Evolutionary conservation across 305 asterid genomes (phyloP).

Genomic region (Solanum hybrid): DNA sequence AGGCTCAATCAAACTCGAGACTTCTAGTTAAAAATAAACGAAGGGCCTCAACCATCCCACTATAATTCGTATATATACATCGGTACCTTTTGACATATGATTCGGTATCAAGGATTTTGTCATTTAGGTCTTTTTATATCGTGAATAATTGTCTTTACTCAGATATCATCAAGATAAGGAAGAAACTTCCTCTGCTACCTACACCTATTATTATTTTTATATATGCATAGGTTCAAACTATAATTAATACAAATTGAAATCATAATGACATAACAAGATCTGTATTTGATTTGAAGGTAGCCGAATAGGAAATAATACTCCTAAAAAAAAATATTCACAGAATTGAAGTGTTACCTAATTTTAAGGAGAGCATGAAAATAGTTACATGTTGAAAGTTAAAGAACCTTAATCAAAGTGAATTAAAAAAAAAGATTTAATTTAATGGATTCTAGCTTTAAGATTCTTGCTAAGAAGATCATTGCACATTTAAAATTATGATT

Average conservation of each 20-base stretch:
- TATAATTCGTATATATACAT: not conserved
- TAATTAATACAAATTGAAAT: not conserved
- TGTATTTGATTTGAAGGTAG: not conserved
- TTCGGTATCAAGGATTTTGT: not conserved
- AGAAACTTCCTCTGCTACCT: not conserved
- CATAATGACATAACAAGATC: not conserved
- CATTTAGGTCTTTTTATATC: not conserved
- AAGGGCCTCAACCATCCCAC: not conserved
- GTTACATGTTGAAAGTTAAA: not conserved
- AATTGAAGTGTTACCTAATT: not conserved
- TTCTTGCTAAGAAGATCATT: not conserved
- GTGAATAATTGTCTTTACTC: not conserved
- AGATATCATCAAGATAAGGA: not conserved
- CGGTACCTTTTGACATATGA: not conserved
- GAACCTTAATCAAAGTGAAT: not conserved
- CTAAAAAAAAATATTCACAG: not conserved
- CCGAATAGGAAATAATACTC: not conserved
- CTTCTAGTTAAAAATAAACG: not conserved
- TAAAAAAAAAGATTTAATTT: not conserved
- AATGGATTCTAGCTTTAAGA: not conserved
- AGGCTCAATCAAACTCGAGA: rapidly evolving
- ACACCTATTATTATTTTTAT: not conserved
- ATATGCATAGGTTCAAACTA: not conserved
- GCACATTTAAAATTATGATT: not conserved
- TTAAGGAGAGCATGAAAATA: not conserved